phyloP scores from a whole-genome alignment of 768 basidiomycete genomes.

The Lactifluus subvellereus region DNA sequence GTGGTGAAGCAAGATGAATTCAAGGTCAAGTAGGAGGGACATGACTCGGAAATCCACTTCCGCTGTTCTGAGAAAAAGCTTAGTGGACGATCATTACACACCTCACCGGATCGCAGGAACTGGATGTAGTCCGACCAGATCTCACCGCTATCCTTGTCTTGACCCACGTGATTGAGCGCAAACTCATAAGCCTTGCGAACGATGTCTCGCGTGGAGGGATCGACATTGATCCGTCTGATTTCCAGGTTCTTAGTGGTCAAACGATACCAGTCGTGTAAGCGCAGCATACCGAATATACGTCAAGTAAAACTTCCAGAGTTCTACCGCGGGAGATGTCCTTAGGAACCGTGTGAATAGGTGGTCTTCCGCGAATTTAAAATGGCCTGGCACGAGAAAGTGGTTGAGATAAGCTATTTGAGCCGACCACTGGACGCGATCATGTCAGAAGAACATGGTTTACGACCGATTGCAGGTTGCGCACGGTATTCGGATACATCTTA shows the following conservation, averaged over 20 bases:
- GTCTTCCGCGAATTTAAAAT: constrained; percentile 73
- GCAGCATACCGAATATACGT: constrained; percentile 67
- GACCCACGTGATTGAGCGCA: constrained; percentile 81
- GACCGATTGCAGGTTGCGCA: constrained; percentile 43
- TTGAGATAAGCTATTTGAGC: constrained; percentile 82
- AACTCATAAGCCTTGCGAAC: constrained; percentile 91
- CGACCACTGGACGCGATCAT: constrained; percentile 48
- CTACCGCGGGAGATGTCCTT: constrained; percentile 78
- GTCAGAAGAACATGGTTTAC: constrained; percentile 24
- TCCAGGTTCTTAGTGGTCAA: constrained; percentile 18
- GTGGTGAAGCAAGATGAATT: constrained; percentile 21
- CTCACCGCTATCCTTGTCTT: constrained; percentile 86
- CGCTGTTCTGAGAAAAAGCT: constrained; percentile 6
- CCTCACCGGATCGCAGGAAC: constrained; percentile 77
- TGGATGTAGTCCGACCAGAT: constrained; percentile 95
- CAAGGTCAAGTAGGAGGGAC: constrained; percentile 21
- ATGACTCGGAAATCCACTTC: constrained; percentile 14
- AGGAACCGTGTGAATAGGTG: constrained; percentile 82
- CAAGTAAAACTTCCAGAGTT: constrained; percentile 90
- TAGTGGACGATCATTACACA: constrained; percentile 34
- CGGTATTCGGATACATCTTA: constrained; percentile 86
- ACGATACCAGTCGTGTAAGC: constrained; percentile 17
- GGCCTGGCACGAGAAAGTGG: constrained; percentile 61
- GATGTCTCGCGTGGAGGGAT: constrained; percentile 62
- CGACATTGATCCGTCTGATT: constrained; percentile 60